phyloP scores from a whole-genome alignment of 495 filamentous ascomycete species.

The Lepraria neglecta region DNA sequence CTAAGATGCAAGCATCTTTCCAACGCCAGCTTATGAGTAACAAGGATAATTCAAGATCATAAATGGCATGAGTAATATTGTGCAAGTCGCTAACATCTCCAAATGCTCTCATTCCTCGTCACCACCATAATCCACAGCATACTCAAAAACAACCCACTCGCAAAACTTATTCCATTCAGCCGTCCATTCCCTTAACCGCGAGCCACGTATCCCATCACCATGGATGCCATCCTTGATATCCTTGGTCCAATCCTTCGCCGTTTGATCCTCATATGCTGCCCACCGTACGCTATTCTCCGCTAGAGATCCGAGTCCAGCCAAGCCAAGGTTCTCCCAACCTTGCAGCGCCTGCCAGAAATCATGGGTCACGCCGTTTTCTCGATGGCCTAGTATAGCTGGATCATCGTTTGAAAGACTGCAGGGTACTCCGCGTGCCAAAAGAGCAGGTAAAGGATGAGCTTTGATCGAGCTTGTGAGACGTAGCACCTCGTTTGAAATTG shows the following conservation, averaged over 20 bases:
- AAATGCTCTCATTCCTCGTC: constrained; percentile 24
- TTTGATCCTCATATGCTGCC: constrained; percentile 80
- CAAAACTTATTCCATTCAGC: constrained; percentile 85
- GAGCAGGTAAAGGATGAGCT: constrained; percentile 72
- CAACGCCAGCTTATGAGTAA: too few species aligned
- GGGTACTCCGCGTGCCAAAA: constrained; percentile 76
- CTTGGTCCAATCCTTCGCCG: constrained; percentile 56
- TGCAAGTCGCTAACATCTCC: not conserved
- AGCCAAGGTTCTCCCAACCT: constrained; percentile 75
- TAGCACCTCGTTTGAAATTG: constrained; percentile 77
- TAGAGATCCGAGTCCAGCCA: constrained; percentile 69
- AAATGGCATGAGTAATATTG: not conserved
- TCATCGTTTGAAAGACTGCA: constrained; percentile 79
- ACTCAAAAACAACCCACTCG: constrained; percentile 80
- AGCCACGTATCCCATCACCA: constrained; percentile 65
- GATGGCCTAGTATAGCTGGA: constrained; percentile 73
- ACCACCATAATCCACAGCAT: constrained; percentile 50
- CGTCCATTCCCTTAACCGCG: constrained; percentile 69
- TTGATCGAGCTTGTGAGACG: constrained; percentile 70
- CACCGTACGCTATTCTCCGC: constrained; percentile 89
- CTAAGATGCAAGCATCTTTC: too few species aligned
- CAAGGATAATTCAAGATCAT: too few species aligned
- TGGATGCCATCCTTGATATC: constrained; percentile 66
- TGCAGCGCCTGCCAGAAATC: constrained; percentile 92
- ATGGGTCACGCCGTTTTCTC: constrained; percentile 68